Percentiles rank a stretch among this genome's conserved stretches.
Evolutionary conservation across 2,329 filamentous ascomycete genomes (phyloP).

Genomic region (Alternaria triticina): DNA sequence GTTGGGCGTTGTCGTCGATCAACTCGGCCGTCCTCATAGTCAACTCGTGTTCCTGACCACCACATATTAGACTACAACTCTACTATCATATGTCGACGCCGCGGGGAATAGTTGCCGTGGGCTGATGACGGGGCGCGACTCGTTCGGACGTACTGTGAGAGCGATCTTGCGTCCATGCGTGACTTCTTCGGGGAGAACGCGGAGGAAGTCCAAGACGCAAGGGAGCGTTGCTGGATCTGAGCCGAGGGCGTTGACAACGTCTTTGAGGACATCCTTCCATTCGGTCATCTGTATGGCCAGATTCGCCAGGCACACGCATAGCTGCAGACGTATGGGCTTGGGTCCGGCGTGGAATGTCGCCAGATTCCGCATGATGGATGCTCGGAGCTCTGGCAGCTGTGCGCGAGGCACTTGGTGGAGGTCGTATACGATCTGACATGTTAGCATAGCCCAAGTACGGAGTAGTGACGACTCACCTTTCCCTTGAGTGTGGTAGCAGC

Average conservation of each 20-base stretch:
- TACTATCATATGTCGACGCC: slow-evolving; percentile 44
- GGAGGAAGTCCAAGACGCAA: slow-evolving; percentile 93
- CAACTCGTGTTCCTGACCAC: slow-evolving; percentile 88
- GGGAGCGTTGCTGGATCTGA: slow-evolving; percentile 78
- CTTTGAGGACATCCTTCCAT: slow-evolving; percentile 91
- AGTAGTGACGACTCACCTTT: slow-evolving; percentile 70
- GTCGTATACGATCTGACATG: slow-evolving; percentile 88
- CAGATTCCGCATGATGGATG: slow-evolving; percentile 81
- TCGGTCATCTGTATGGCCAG: slow-evolving; percentile 94
- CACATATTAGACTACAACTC: slow-evolving; percentile 52
- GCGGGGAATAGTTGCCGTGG: slow-evolving; percentile 42
- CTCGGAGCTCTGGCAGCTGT: slow-evolving; percentile 77
- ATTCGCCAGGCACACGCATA: slow-evolving; percentile 93
- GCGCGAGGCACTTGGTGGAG: slow-evolving; percentile 82
- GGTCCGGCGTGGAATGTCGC: slow-evolving; percentile 82
- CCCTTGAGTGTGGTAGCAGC: slow-evolving; percentile 96
- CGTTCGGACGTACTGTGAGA: slow-evolving; percentile 88
- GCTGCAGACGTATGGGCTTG: slow-evolving; percentile 78
- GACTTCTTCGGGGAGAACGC: slow-evolving; percentile 97
- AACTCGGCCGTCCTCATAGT: slow-evolving; percentile 83
- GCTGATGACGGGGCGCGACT: slow-evolving; percentile 46
- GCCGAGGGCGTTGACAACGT: slow-evolving; percentile 79
- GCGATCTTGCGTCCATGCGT: slow-evolving; percentile 99
- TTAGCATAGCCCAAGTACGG: slow-evolving; percentile 21
- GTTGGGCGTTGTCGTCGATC: slow-evolving; percentile 85